Evolutionary conservation across 2,329 filamentous ascomycete species (phyloP).

Genomic region (Arthrobotrys musiformis): DNA sequence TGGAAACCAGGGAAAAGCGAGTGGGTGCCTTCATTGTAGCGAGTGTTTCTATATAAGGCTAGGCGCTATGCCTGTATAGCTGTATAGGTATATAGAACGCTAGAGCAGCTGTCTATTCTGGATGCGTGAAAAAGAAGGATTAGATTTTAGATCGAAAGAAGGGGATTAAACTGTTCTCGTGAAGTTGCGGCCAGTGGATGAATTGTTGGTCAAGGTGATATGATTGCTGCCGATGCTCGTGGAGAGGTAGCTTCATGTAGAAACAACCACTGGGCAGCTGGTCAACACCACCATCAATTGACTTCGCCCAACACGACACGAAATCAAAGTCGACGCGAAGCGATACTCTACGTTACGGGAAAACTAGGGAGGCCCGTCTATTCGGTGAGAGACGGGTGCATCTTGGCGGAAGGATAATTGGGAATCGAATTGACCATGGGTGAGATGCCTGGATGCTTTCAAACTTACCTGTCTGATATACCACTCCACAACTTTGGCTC

Average conservation of each 20-base stretch:
- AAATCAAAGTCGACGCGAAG: neutral
- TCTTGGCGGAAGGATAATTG: neutral
- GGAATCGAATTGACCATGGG: neutral
- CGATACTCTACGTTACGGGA: neutral
- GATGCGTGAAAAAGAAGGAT: constrained; percentile 1
- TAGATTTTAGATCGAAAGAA: neutral
- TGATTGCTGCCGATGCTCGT: neutral
- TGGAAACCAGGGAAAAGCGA: constrained; percentile 43
- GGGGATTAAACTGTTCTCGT: neutral
- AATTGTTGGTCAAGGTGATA: neutral
- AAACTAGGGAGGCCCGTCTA: neutral
- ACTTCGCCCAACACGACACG: neutral
- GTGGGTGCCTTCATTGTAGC: constrained; percentile 38
- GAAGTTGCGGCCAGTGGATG: neutral
- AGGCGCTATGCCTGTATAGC: neutral
- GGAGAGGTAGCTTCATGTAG: neutral
- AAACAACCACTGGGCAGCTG: neutral
- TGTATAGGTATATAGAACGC: too few species aligned
- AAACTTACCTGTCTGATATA: constrained; percentile 1
- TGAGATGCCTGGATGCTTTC: neutral
- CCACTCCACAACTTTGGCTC: neutral
- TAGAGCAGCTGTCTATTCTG: neutral
- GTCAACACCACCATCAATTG: neutral
- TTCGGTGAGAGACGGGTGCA: neutral
- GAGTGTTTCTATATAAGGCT: constrained; percentile 23